A percentile compares a stretch with the other conserved stretches of the same genome.
phyloP scores from a whole-genome alignment of 495 filamentous ascomycete species.

The Chlorociboria aeruginascens region DNA sequence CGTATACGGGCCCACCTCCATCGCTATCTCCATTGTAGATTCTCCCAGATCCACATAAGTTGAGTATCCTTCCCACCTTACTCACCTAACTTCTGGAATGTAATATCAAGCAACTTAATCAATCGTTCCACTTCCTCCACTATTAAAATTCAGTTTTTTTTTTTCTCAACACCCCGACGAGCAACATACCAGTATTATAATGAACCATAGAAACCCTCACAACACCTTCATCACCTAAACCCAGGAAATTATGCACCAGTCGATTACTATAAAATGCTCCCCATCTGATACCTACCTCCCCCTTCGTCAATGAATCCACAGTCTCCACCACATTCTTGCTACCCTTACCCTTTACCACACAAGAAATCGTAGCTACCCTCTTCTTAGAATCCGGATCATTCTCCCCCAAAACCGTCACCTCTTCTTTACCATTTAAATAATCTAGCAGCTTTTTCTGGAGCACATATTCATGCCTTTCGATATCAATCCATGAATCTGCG shows the following conservation, averaged over 20 bases:
- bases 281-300: constrained; percentile 47
- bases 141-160: constrained; percentile 20
- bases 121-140: constrained; percentile 44
- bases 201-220: constrained; percentile 60
- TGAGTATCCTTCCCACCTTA: too few species aligned
- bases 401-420: constrained; percentile 47
- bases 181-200: constrained; percentile 57
- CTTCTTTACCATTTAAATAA: constrained; percentile 35
- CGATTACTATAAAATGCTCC: constrained; percentile 57
- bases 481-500: constrained; percentile 34
- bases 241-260: constrained; percentile 46
- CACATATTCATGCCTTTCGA: constrained; percentile 45
- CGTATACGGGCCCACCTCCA: too few species aligned
- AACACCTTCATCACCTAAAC: constrained; percentile 46
- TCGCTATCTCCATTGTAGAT: too few species aligned
- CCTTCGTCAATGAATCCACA: constrained; percentile 39
- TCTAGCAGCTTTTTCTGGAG: constrained; percentile 44
- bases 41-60: too few species aligned
- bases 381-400: constrained; percentile 25
- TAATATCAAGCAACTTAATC: constrained; percentile 33
- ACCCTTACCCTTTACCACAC: constrained; percentile 43
- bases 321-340: constrained; percentile 46
- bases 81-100: too few species aligned
- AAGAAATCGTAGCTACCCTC: constrained; percentile 56
- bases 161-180: not conserved